These are phyloP conservation scores for Eucalyptus pauciflora DNA, from an alignment of 345 rosid species.

Conservation along the genomic window DNA sequence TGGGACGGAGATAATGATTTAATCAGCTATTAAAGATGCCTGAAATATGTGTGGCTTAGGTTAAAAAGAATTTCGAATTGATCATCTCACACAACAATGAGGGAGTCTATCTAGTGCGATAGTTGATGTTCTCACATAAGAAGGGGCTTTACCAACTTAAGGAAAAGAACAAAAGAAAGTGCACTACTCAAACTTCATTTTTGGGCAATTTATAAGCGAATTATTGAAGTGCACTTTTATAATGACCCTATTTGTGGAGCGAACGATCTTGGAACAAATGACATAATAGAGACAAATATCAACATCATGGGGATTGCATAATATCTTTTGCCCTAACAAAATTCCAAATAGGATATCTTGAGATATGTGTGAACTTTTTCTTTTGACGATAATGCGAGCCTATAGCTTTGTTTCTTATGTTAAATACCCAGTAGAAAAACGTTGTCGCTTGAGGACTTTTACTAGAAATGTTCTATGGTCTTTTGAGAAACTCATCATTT, in stretches of 20 bases:
- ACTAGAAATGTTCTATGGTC: neutral
- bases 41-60: neutral
- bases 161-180: neutral
- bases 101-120: neutral
- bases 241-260: neutral
- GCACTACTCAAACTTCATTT: neutral
- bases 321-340: neutral
- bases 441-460: neutral
- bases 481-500: neutral
- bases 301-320: neutral
- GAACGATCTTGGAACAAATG: neutral
- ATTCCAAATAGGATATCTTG: neutral
- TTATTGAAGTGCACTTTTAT: neutral
- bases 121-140: neutral
- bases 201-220: neutral
- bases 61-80: neutral
- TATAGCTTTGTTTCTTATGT: neutral
- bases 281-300: neutral
- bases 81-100: neutral
- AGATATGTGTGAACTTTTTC: neutral
- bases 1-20: neutral
- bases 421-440: neutral
- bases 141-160: neutral
- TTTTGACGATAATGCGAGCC: neutral
- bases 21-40: neutral